Base-by-base conservation (phyloP, 345 rosid genomes). In the Dipteronia dyeriana region DNA sequence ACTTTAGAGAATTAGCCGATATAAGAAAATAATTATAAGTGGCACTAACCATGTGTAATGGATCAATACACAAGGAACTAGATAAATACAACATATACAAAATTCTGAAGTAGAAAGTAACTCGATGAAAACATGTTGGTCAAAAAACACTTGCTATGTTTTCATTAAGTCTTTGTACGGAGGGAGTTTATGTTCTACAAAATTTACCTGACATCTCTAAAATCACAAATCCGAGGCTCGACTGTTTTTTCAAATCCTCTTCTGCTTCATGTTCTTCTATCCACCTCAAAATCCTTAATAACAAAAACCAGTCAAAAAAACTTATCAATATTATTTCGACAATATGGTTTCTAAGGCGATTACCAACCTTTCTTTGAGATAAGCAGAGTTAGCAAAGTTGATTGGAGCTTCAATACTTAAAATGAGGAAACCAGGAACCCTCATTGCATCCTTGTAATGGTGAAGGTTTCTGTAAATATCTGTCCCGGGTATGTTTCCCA, bases 401-500 rank as follows among this genome's bases (percentile, higher is more conserved):
- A 95, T 86, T 1, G 97, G 91, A 59, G 99, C 82, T 86, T 93
- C 96, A 20, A 93, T 82, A 86, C 97, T 85, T 63, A 95, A 80
- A 59, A 95, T 84, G 70, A 95, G 92, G 78, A 93, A 87, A 31
- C 94, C 99, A 0, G 95, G 94, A 45, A 92, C 83, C 83, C 78
- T 88, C 20, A 79, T 57, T 20, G 98, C 90, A 23, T 93, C 98
- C 78, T 85, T 86, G 87, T 95, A 95, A 74, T 93, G 99, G 60
- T 89, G 83, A 68, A 91, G 84, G 76, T 89, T 59, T 19, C 97
- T 85, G 61, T 87, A 95, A 62, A 93, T 83, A 66, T 90, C 87
- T 0, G 97, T 88, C 78, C 96, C 97, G 0, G 92, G 94, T 34
- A 95, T 85, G 83, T 91, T 92, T 39, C 99, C 99, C 79, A 95